Base-by-base conservation (phyloP, 192 early-diverging fungal species). In the Rhizophlyctis rosea region DNA sequence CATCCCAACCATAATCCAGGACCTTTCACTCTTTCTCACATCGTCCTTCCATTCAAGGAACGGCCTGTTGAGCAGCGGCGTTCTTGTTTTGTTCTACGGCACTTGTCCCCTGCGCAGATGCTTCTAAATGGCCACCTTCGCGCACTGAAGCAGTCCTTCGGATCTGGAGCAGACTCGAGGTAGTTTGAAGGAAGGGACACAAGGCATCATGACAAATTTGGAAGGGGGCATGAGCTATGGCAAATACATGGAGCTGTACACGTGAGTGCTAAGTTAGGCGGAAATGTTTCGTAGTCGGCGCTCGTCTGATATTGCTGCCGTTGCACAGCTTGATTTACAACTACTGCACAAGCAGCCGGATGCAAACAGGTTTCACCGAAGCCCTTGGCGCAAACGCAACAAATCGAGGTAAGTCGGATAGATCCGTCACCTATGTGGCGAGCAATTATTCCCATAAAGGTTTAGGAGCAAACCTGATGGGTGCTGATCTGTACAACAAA, bases 171-270 rank as follows among this genome's bases (percentile, higher is more conserved):
- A 78, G 29, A 91, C 91, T 16, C 94, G 93, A 93, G 54, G 64
- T 21, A 81, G 81, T 25, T 71, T 98, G 33, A 83, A 88, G 63
- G 77, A 74, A 33, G 92, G 92, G 21, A 79, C 95, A 59, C 83
- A 92, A 64, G 78, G 81, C 57, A 92, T 98, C 72, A 84, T 96
- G 73, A 82, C 81, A 50, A 75, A 85, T 11, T 71, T 90, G 18
- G 84, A 86, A 49, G 78, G 90, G 39, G 92, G 91, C 24, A 69
- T 95, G 32, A 85, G 80, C 31, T 81, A 84, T 66, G 72, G 72
- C 34, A 81, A 83, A 51, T 98, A 91, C 74, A 90, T 95, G 84
- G 75, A 87, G 48, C 77, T 91, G 24, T 91, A 92, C 75, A 92
- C 93, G 92, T 93, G 88, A 73, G 87, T 77, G 36, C 50, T 34